Conservation (phyloP, 1,139 yeast genomes). For the Hemisphaericaspora subhashii region DNA sequence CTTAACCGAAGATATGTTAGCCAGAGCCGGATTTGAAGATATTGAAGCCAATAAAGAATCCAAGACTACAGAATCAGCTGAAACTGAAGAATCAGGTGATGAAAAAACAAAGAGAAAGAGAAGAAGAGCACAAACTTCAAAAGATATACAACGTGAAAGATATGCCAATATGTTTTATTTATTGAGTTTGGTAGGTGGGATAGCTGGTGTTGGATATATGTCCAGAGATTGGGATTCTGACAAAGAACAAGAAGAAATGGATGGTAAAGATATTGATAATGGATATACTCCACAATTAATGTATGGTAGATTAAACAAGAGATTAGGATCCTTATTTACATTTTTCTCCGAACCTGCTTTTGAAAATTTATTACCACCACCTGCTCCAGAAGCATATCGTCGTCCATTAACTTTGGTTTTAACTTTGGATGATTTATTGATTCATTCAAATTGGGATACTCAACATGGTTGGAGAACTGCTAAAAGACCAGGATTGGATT, state of each 20-base stretch:
- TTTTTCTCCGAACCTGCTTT: conserved; percentile 93
- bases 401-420: conserved; percentile 89
- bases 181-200: conserved; percentile 56
- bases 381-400: conserved; percentile 89
- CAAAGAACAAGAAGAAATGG: conserved; percentile 58
- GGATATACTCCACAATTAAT: conserved; percentile 71
- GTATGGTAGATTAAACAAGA: conserved; percentile 65
- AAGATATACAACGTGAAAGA: conserved; percentile 53
- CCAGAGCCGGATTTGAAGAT: conserved; percentile 78
- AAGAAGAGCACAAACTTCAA: conserved; percentile 63
- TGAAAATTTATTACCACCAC: conserved; percentile 84
- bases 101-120: conserved; percentile 38
- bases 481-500: conserved; percentile 97
- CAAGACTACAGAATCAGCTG: conserved; percentile 14
- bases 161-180: conserved; percentile 70
- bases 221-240: conserved; percentile 86
- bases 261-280: conserved; percentile 54
- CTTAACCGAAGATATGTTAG: conserved; percentile 77
- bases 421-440: conserved; percentile 83
- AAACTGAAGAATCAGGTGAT: conserved; percentile 14
- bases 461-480: conserved; percentile 98
- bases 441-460: conserved; percentile 91
- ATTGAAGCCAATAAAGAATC: conserved; percentile 17
- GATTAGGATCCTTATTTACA: conserved; percentile 74
- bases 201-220: conserved; percentile 72